Conservation (phyloP, 331 rosid genomes). For the Cydonia oblonga region DNA sequence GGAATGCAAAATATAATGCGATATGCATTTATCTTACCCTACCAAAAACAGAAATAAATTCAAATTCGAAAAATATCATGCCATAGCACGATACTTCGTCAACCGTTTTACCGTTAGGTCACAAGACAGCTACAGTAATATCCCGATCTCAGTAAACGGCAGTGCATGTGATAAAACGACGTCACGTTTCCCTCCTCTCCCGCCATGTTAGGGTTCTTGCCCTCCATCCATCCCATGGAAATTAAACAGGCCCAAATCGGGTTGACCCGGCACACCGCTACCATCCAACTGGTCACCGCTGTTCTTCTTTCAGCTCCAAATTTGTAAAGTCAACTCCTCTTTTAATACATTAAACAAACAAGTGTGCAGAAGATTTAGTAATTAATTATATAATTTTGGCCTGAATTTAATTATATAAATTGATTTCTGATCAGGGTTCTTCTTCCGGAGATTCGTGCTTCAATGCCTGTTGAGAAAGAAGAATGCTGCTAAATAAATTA, state of each 20-base stretch:
- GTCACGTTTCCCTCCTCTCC: not conserved
- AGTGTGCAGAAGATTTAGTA: not conserved
- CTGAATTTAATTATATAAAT: not conserved
- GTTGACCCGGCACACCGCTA: not conserved
- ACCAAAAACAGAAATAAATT: too few relatives aligned
- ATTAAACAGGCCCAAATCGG: not conserved
- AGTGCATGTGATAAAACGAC: not conserved
- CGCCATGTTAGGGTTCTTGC: not conserved
- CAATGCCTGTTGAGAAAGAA: not conserved
- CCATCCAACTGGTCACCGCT: not conserved
- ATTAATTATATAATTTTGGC: not conserved
- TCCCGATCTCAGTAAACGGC: not conserved
- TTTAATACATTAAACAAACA: not conserved
- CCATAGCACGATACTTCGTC: not conserved
- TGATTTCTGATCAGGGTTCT: not conserved
- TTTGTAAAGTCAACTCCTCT: slow-evolving; percentile 2
- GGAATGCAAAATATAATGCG: too few relatives aligned
- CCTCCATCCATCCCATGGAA: not conserved
- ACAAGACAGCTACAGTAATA: not conserved
- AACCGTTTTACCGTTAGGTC: not conserved
- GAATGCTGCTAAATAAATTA: not conserved
- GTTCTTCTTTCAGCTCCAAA: not conserved
- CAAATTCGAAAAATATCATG: not conserved
- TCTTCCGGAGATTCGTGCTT: slow-evolving; percentile 24
- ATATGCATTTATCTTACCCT: too few relatives aligned